Evolutionary conservation across 331 rosid genomes (phyloP).

Genomic region (Rhamnella rubrinervis): DNA sequence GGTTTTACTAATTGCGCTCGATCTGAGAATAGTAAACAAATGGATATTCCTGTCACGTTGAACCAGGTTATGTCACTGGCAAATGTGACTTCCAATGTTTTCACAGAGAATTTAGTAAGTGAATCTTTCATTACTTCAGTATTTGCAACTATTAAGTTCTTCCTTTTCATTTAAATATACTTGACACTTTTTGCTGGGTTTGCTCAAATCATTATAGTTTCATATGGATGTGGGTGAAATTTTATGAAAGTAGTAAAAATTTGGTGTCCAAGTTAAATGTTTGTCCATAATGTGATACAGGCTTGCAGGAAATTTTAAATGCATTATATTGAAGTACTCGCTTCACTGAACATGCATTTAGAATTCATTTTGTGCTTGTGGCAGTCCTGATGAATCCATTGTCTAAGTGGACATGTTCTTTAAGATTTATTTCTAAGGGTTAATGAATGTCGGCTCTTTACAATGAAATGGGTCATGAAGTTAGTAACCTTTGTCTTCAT

Average conservation of each 20-base stretch:
- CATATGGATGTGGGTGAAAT: neutral
- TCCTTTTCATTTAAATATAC: neutral
- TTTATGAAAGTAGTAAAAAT: neutral
- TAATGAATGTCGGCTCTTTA: neutral
- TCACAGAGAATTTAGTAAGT: constrained; percentile 55
- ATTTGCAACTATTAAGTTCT: constrained; percentile 22
- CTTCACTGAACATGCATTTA: neutral
- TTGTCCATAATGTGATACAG: neutral
- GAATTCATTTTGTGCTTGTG: neutral
- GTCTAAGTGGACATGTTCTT: neutral
- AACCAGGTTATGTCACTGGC: constrained; percentile 39
- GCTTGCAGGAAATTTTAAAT: constrained; percentile 9
- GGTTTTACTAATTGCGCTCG: constrained; percentile 36
- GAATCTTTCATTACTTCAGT: constrained; percentile 6
- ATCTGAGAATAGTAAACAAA: constrained; percentile 44
- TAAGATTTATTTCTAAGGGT: neutral
- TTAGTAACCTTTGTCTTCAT: neutral
- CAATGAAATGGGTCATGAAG: neutral
- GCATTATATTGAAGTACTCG: neutral
- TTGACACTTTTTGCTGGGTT: neutral
- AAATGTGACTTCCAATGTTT: constrained; percentile 38
- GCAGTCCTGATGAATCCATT: neutral
- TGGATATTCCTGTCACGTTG: constrained; percentile 33
- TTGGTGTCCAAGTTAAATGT: neutral
- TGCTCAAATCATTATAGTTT: neutral